Base-by-base conservation (phyloP, 371 early-diverging fungal genomes). In the Gilbertella persicaria region DNA sequence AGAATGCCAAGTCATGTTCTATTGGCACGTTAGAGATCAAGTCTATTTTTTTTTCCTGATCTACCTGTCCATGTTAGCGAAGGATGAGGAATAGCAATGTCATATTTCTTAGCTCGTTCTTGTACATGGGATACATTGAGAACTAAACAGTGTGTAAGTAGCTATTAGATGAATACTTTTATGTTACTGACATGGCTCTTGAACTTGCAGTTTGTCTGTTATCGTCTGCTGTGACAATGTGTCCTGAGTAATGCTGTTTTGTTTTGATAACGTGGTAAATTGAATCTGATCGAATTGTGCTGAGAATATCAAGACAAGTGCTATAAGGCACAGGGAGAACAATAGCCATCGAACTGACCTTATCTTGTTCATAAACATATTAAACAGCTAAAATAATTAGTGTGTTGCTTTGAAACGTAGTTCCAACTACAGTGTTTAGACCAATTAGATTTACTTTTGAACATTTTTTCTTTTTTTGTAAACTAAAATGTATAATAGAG, bases 1-100 rank as follows among this genome's bases (percentile, higher is more conserved):
- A 62, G 44, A 62, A 62, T 13, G 28, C 37, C 16, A 62, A 40
- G 43, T 62, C 57, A 40, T 62, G 36, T 23, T 62, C 62, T 62
- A 35, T 16, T 38, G 2, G 35, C 10, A 30, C 12, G 10, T 40
- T n/a, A 41, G 20, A 16, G 5, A 47, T 13, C 17, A 25, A 35
- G 21, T 40, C 37, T 17, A 37, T 36, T 4, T 55, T 25, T 5
- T 41, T 33, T 17, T 43, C 13, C 23, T 5, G 14, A n/a, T 8
- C 4, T 55, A 62, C 62, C 56, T 56, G 56, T 55, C 65, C 65
- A 65, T 13, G 24, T 9, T 16, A 37, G 25, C 13, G 49, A 43
- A 7, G 65, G 35, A 8, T 44, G 38, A 6, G 57, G 48, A 12
- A 65, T 23, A 7, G 65, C 62, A 33, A 65, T 48, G 30, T 65